A percentile compares a stretch with the other conserved stretches of the same genome.
These are phyloP conservation scores for Alternaria arborescens DNA, from an alignment of 2,329 filamentous ascomycete species.

Conservation along the genomic window DNA sequence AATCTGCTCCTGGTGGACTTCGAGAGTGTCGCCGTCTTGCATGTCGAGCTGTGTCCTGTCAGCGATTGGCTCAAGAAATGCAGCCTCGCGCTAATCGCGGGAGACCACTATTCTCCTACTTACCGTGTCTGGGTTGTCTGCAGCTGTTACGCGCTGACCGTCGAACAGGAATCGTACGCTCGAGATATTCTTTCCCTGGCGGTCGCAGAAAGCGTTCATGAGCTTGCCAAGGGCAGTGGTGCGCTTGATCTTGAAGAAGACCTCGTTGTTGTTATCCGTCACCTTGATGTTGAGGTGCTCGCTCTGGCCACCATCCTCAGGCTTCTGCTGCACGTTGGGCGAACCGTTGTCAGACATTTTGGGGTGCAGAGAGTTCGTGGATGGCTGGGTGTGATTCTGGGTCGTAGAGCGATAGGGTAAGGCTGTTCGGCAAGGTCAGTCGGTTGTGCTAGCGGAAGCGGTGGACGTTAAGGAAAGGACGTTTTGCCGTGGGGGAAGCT, in stretches of 20 bases:
- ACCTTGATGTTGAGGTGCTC: conserved; percentile 99
- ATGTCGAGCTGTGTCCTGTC: conserved; percentile 78
- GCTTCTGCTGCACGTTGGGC: conserved; percentile 54
- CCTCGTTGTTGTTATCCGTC: conserved; percentile 98
- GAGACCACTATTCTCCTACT: conserved; percentile 52
- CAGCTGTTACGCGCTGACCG: conserved; percentile 87
- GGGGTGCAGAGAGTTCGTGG: conserved; percentile 7
- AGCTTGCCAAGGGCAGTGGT: conserved; percentile 95
- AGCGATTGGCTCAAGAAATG: not conserved
- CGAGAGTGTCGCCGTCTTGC: conserved; percentile 92
- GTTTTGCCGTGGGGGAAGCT: conserved; percentile 26
- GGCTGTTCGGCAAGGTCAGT: conserved; percentile 26
- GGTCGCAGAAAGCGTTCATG: conserved; percentile 97
- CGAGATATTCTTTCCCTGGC: conserved; percentile 84
- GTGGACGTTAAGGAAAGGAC: conserved; percentile 33
- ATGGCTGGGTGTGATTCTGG: conserved; percentile 5
- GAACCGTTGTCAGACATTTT: conserved; percentile 56
- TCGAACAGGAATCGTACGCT: conserved; percentile 97
- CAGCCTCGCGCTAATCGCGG: not conserved
- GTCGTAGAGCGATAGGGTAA: conserved; percentile 1
- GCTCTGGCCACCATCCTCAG: conserved; percentile 58
- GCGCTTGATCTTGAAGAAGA: conserved; percentile 99
- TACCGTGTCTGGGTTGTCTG: conserved; percentile 91
- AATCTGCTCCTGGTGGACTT: conserved; percentile 98
- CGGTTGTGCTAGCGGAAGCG: conserved; percentile 16